phyloP scores from a whole-genome alignment of 148 eudicot species.

The Rhododendron griersonianum region DNA sequence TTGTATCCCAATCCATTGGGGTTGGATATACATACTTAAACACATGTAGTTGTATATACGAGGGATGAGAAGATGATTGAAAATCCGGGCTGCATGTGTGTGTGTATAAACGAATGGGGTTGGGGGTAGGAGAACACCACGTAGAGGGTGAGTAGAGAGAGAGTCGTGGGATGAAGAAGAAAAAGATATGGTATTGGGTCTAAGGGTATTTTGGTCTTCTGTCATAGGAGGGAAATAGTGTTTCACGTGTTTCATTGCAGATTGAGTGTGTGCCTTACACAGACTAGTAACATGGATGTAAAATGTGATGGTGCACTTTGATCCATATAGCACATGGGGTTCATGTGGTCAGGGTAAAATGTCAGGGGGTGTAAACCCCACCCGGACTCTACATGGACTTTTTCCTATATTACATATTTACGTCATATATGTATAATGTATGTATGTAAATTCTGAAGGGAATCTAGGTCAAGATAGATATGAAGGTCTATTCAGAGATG shows the following conservation, averaged over 20 bases:
- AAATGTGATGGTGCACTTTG: not conserved
- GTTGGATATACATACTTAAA: too few species aligned
- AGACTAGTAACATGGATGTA: not conserved
- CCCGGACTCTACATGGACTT: not conserved
- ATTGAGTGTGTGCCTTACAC: not conserved
- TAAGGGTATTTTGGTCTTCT: too few species aligned
- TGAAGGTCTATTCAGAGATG: not conserved
- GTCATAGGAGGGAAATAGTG: not conserved
- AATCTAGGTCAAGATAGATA: not conserved
- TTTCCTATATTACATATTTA: not conserved
- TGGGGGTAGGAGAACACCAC: too few species aligned
- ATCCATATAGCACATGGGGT: not conserved
- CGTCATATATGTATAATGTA: too few species aligned
- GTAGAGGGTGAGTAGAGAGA: too few species aligned
- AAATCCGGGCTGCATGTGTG: too few species aligned
- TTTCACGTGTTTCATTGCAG: not conserved
- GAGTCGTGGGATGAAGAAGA: too few species aligned
- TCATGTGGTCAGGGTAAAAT: not conserved
- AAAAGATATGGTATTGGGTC: too few species aligned
- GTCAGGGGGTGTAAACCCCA: not conserved
- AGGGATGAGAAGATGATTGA: too few species aligned
- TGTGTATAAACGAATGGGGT: too few species aligned
- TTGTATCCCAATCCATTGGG: too few species aligned
- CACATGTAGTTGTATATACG: too few species aligned
- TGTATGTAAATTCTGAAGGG: not conserved